Conservation (phyloP, 768 basidiomycete genomes). For the Phylloporus sp. region DNA sequence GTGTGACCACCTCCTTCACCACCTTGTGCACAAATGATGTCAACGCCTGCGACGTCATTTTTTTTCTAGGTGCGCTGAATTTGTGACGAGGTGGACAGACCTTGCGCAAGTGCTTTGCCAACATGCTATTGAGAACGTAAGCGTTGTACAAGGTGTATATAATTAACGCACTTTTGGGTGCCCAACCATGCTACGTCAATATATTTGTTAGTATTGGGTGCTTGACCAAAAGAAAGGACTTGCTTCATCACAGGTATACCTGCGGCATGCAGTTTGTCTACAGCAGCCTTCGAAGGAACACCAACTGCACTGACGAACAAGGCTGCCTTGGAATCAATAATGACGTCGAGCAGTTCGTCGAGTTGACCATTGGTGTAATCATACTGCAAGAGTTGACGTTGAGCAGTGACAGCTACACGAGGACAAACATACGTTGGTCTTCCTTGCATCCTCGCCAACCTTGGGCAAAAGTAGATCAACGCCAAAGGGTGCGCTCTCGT, state of each 20-base stretch:
- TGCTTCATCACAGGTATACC: slow-evolving; percentile 86
- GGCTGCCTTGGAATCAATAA: slow-evolving; percentile 66
- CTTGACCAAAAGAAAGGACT: slow-evolving; percentile 21
- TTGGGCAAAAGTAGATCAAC: slow-evolving; percentile 84
- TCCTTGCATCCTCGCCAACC: slow-evolving; percentile 75
- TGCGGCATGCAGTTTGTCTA: slow-evolving; percentile 77
- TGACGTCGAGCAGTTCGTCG: slow-evolving; percentile 71
- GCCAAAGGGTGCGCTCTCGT: slow-evolving; percentile 74
- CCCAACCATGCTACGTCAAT: slow-evolving; percentile 63
- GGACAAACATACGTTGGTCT: slow-evolving; percentile 59
- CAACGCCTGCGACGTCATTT: slow-evolving; percentile 52
- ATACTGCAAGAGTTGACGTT: slow-evolving; percentile 32
- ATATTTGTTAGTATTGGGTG: not conserved
- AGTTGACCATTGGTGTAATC: slow-evolving; percentile 82
- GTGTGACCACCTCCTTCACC: slow-evolving; percentile 91
- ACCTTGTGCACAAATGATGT: slow-evolving; percentile 85
- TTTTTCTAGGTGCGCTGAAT: not conserved
- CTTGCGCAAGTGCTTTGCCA: slow-evolving; percentile 68
- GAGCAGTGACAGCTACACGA: not conserved
- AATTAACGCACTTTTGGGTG: slow-evolving; percentile 63
- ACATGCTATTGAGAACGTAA: slow-evolving; percentile 50
- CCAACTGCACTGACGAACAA: slow-evolving; percentile 84
- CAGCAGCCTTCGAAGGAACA: slow-evolving; percentile 78
- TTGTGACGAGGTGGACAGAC: slow-evolving; percentile 26
- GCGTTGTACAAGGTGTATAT: not conserved